Percentiles rank a stretch among this genome's conserved stretches.
These are phyloP conservation scores for Gloeophyllum trabeum DNA, from an alignment of 768 basidiomycete species.

Conservation along the genomic window DNA sequence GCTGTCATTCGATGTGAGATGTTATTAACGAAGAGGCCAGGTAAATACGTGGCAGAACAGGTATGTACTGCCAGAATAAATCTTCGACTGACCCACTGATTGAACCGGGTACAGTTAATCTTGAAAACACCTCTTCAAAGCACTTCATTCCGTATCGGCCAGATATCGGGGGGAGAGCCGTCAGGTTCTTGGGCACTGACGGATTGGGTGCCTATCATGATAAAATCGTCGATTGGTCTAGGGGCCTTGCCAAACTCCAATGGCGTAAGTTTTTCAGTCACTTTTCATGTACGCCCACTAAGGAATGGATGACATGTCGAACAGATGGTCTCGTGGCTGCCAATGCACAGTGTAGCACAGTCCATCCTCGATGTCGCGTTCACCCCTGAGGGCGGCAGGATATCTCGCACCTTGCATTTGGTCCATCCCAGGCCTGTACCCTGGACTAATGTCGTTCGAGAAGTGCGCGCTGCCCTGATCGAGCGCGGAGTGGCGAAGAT, in stretches of 20 bases:
- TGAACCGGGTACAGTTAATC: no score
- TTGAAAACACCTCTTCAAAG: no score
- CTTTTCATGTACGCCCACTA: not conserved
- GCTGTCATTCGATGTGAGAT: not conserved
- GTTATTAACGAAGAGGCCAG: not conserved
- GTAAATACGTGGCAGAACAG: not conserved
- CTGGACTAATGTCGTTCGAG: constrained; percentile 17
- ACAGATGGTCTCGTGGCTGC: constrained; percentile 23
- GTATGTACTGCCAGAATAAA: not conserved
- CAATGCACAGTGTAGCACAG: constrained; percentile 21
- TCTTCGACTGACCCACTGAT: constrained; percentile 15
- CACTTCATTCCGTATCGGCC: constrained; percentile 23
- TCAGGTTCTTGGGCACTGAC: not conserved
- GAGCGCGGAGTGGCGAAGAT: no score
- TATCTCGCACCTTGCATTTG: constrained; percentile 20
- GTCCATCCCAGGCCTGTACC: constrained; percentile 24
- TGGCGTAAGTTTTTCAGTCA: constrained; percentile 7
- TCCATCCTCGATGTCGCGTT: constrained; percentile 22
- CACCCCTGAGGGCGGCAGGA: constrained; percentile 10
- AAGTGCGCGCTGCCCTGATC: constrained; percentile 12
- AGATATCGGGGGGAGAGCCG: constrained; percentile 15
- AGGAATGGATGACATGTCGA: not conserved
- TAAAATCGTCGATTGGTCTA: constrained; percentile 13
- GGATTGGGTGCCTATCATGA: constrained; percentile 21
- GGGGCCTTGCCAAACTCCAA: constrained; percentile 5